phyloP scores from a whole-genome alignment of 2,329 filamentous ascomycete genomes.

The Pseudogymnoascus sp. region DNA sequence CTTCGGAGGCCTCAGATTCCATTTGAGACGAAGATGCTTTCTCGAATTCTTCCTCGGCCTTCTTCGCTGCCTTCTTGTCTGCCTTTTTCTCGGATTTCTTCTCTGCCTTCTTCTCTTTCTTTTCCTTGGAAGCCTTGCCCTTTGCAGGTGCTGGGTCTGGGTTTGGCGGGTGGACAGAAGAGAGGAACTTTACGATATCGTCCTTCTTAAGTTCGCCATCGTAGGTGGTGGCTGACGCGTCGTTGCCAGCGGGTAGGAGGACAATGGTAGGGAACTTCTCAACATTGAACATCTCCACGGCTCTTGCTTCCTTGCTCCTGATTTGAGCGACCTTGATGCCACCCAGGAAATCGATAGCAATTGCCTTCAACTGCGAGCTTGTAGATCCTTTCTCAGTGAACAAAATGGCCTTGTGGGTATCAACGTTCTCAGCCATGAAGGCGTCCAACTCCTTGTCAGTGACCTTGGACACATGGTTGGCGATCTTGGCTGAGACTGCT shows the following conservation, averaged over 20 bases:
- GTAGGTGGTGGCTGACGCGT: slow-evolving; percentile 62
- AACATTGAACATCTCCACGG: slow-evolving; percentile 67
- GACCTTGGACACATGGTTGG: slow-evolving; percentile 78
- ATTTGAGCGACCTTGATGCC: slow-evolving; percentile 74
- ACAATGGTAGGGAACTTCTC: slow-evolving; percentile 72
- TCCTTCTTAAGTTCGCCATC: slow-evolving; percentile 80
- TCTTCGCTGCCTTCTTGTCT: slow-evolving; percentile 30
- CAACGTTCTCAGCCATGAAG: slow-evolving; percentile 61
- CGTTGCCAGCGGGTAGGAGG: slow-evolving; percentile 61
- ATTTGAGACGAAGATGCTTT: slow-evolving; percentile 43
- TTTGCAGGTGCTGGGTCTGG: slow-evolving; percentile 55
- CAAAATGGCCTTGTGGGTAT: slow-evolving; percentile 74
- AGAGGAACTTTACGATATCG: slow-evolving; percentile 72
- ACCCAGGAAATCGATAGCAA: slow-evolving; percentile 86
- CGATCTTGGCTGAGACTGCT: slow-evolving; percentile 76
- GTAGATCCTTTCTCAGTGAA: slow-evolving; percentile 92
- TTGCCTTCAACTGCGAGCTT: slow-evolving; percentile 69
- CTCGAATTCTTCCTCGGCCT: slow-evolving; percentile 40
- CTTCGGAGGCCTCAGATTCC: slow-evolving; percentile 38
- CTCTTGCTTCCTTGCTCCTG: slow-evolving; percentile 63
- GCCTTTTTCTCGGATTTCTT: slow-evolving; percentile 21
- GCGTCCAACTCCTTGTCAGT: slow-evolving; percentile 69
- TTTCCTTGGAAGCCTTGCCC: slow-evolving; percentile 37
- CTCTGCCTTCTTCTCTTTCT: slow-evolving; percentile 35
- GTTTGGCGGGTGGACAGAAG: slow-evolving; percentile 70